Conservation (phyloP, 225 moss, liverwort and hornwort genomes). For the Pseudoscleropodium purum region DNA sequence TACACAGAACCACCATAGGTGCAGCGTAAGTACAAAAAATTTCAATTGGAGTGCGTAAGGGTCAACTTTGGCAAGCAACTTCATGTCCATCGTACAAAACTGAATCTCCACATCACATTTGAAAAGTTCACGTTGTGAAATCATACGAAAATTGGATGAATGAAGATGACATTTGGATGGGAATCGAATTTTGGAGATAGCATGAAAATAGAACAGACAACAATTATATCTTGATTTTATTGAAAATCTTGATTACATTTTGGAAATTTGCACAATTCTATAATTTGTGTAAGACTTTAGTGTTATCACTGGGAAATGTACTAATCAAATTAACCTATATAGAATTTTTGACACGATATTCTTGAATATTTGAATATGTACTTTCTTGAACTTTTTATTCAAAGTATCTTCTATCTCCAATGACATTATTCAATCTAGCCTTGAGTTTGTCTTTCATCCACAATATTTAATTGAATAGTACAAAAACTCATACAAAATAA, state of each 20-base stretch:
- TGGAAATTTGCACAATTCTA: neutral
- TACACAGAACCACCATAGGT: no score
- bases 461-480: neutral
- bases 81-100: neutral
- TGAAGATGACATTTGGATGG: neutral
- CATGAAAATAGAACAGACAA: no score
- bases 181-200: no score
- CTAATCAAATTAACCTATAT: neutral
- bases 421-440: neutral
- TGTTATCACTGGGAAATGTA: accelerated
- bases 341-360: accelerated
- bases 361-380: neutral
- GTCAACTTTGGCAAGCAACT: neutral
- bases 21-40: no score
- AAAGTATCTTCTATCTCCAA: neutral
- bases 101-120: neutral
- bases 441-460: neutral
- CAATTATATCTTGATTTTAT: neutral
- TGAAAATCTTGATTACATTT: no score
- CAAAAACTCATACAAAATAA: neutral
- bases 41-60: neutral
- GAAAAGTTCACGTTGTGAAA: neutral
- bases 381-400: neutral
- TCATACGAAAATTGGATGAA: neutral
- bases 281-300: neutral